phyloP scores from a whole-genome alignment of 257 asterid genomes.

The Ocimum tenuiflorum region DNA sequence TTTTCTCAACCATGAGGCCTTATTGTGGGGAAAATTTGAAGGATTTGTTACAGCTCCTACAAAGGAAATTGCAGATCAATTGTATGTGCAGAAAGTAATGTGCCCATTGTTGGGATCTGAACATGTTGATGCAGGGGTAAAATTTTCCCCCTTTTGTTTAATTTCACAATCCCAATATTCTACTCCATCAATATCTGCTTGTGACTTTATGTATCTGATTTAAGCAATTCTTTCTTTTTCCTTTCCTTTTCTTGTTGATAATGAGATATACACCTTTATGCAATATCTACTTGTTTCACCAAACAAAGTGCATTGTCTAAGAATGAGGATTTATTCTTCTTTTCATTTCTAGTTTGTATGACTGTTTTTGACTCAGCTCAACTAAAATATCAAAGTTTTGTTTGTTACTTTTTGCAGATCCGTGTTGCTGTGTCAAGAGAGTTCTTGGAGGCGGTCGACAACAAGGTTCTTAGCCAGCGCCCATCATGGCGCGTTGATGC shows the following conservation, averaged over 20 bases:
- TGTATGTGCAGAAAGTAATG: slow-evolving; percentile 70
- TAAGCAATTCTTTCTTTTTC: not conserved
- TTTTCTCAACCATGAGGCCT: slow-evolving; percentile 45
- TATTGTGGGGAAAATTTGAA: slow-evolving; percentile 57
- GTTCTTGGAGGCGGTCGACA: slow-evolving; percentile 83
- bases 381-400: slow-evolving; percentile 2
- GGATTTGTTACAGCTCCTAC: slow-evolving; percentile 67
- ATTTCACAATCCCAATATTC: not conserved
- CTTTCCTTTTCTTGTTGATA: not conserved
- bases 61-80: slow-evolving; percentile 59
- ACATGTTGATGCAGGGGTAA: slow-evolving; percentile 94
- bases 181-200: not conserved
- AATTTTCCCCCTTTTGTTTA: slow-evolving; percentile 12
- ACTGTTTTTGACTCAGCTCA: too few species aligned
- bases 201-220: not conserved
- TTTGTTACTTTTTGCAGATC: slow-evolving; percentile 36
- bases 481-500: slow-evolving; percentile 90
- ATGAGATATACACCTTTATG: not conserved
- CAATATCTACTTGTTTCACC: not conserved
- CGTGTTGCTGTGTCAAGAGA: slow-evolving; percentile 60
- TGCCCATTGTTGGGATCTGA: slow-evolving; percentile 67
- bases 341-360: not conserved
- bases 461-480: slow-evolving; percentile 61
- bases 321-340: not conserved
- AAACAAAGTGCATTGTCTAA: not conserved